Evolutionary conservation across 139 green algal genomes (phyloP).

Genomic region (Spirogloea muscicola): DNA sequence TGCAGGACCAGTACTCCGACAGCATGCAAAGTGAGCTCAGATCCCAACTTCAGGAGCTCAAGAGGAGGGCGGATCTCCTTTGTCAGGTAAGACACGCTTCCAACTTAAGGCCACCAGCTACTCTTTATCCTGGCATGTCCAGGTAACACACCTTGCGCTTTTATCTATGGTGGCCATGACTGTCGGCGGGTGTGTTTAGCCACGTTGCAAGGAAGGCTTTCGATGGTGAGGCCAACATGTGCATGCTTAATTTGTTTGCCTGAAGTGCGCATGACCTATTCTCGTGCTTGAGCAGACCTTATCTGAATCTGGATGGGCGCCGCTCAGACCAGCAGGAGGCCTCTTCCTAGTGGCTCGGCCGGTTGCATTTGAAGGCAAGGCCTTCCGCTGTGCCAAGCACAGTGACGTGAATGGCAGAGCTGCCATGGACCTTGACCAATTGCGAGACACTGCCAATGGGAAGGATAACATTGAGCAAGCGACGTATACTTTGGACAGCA

Average conservation of each 20-base stretch:
- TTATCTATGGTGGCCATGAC: background rate
- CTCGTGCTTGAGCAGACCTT: conserved; percentile 10
- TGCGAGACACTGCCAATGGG: background rate
- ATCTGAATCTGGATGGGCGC: conserved; percentile 13
- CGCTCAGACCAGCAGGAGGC: conserved; percentile 11
- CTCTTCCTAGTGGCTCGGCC: conserved; percentile 24
- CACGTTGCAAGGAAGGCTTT: background rate
- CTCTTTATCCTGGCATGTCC: background rate
- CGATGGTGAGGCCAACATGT: background rate
- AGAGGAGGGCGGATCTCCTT: too few relatives aligned
- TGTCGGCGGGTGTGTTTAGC: background rate
- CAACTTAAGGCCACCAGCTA: too few relatives aligned
- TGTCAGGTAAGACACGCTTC: too few relatives aligned
- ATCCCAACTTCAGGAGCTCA: background rate
- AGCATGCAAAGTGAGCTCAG: background rate
- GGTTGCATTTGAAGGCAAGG: conserved; percentile 7
- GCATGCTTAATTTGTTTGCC: background rate
- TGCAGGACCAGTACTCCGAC: conserved; percentile 3
- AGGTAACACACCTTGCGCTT: background rate
- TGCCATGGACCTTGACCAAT: conserved; percentile 1
- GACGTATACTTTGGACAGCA: background rate
- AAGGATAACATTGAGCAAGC: too few relatives aligned
- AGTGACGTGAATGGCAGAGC: too few relatives aligned
- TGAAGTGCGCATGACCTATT: background rate
- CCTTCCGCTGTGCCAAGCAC: background rate